Evolutionary conservation across 2,329 filamentous ascomycete genomes (phyloP), one percentile per base, ranked within the genome.

Genomic region (Macrophomina pseudophaseolina): DNA sequence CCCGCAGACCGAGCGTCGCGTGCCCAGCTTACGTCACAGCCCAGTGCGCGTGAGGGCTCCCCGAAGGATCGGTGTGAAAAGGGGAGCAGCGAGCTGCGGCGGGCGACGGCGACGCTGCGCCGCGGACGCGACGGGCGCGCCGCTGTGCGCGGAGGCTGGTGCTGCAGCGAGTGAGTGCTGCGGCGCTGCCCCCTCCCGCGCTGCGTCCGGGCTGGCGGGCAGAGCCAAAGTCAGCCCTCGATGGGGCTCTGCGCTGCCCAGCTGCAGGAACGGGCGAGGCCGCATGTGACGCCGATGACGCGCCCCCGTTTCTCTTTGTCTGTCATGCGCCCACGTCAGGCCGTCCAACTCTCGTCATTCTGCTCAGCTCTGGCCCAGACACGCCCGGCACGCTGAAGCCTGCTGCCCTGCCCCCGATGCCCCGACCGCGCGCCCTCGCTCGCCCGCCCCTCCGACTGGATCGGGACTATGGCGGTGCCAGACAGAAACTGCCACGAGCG

Each of bases 311-410:
- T 58, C 54, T 58, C 28, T 58, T 23, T 23, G 54, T 44, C 56
- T 60, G 56, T 60, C 56, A 60, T 60, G 56, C 56, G 56, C 56
- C 56, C 56, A 60, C 56, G 56, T 60, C 56, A 60, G 56, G 56
- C 56, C 56, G 40, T 33, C 56, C 40, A 48, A 33, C 56, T 60
- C 56, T 60, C 56, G 56, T 60, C 56, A 60, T 48, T 44, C 16
- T 30, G 18, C 18, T 51, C 8, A 28, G 16, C 33, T 60, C 56
- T 46, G 56, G 40, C 48, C 56, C 40, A 48, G 23, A 23, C 23
- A 14, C 42, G 40, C 54, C 42, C 12, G 38, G 38, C 38, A 40
- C 7, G 38, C 38, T 40, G 38, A 40, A 40, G 38, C 38, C 38
- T 40, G 38, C 44, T n/a, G 16, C 44, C 44, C n/a, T 30, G 32